phyloP scores from a whole-genome alignment of 2,329 filamentous ascomycete species.

The Fusarium sp. region DNA sequence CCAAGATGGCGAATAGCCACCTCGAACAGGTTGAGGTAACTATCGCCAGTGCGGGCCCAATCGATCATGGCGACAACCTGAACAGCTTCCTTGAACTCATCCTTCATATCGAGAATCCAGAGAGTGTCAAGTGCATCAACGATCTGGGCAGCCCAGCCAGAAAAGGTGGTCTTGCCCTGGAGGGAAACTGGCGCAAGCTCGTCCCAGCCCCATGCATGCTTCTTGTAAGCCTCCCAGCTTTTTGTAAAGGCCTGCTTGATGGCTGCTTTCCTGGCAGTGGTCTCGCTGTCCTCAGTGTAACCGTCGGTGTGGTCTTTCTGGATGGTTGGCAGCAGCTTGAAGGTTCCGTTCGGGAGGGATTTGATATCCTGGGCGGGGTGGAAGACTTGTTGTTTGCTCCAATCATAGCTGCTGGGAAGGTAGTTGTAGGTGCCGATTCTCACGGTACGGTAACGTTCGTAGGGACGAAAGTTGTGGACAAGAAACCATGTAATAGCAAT shows the following conservation, averaged over 20 bases:
- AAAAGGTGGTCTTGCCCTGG: conserved; percentile 60
- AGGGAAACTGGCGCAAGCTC: conserved; percentile 65
- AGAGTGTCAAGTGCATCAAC: conserved; percentile 71
- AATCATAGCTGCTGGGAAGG: conserved; percentile 55
- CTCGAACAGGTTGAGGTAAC: conserved; percentile 70
- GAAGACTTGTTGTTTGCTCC: conserved; percentile 51
- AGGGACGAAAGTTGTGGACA: conserved; percentile 44
- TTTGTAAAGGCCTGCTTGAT: conserved; percentile 57
- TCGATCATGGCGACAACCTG: conserved; percentile 63
- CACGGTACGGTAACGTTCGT: conserved; percentile 34
- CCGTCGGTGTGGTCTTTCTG: conserved; percentile 54
- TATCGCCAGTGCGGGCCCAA: conserved; percentile 61
- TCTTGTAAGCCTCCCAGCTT: conserved; percentile 65
- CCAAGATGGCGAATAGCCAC: conserved; percentile 69
- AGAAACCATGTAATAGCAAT: conserved; percentile 46
- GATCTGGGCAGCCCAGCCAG: conserved; percentile 69
- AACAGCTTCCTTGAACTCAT: conserved; percentile 67
- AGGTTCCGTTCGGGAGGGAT: conserved; percentile 52
- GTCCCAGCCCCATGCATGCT: conserved; percentile 67
- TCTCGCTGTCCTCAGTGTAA: conserved; percentile 55
- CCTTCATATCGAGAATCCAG: conserved; percentile 68
- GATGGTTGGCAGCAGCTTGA: conserved; percentile 57
- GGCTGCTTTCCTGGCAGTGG: conserved; percentile 52
- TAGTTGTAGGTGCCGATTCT: conserved; percentile 47
- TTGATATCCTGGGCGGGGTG: conserved; percentile 50